phyloP scores from a whole-genome alignment of 371 early-diverging fungal species.

The Rhizomucor miehei region DNA sequence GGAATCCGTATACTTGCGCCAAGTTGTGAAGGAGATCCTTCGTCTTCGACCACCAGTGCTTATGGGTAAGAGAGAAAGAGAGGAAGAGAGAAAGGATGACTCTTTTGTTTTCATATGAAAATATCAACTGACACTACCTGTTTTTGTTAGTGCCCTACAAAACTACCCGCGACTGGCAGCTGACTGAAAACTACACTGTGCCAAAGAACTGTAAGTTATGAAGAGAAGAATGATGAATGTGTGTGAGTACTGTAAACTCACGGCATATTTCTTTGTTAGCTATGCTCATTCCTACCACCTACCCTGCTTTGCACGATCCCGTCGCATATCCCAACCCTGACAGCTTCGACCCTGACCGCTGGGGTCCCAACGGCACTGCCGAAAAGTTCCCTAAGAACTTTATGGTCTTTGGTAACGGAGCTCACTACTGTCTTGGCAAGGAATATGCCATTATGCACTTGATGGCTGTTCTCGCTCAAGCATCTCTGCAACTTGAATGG shows the following conservation, averaged over 20 bases:
- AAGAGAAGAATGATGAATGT: neutral
- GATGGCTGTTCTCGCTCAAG: slow-evolving; percentile 41
- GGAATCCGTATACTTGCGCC: slow-evolving; percentile 36
- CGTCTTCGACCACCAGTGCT: slow-evolving; percentile 52
- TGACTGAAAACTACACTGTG: slow-evolving; percentile 40
- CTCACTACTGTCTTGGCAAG: slow-evolving; percentile 42
- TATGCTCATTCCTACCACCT: slow-evolving; percentile 44
- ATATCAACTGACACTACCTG: neutral
- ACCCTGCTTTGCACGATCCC: slow-evolving; percentile 43
- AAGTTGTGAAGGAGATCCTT: slow-evolving; percentile 47
- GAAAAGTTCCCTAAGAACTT: slow-evolving; percentile 39
- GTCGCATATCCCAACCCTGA: slow-evolving; percentile 41
- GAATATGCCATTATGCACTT: slow-evolving; percentile 43
- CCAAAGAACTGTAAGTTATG: slow-evolving; percentile 36
- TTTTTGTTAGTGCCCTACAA: slow-evolving; percentile 37
- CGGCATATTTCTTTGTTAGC: slow-evolving; percentile 10
- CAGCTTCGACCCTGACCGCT: slow-evolving; percentile 37
- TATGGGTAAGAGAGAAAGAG: slow-evolving; percentile 28
- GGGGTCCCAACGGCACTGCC: slow-evolving; percentile 36
- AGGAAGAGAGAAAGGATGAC: neutral
- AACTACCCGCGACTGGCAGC: slow-evolving; percentile 42
- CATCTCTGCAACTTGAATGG: slow-evolving; percentile 34
- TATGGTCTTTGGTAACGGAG: slow-evolving; percentile 45
- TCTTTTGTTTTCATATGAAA: neutral
- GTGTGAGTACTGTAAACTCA: neutral